Conservation (phyloP, 148 eudicot species). For the Euryodendron excelsum region DNA sequence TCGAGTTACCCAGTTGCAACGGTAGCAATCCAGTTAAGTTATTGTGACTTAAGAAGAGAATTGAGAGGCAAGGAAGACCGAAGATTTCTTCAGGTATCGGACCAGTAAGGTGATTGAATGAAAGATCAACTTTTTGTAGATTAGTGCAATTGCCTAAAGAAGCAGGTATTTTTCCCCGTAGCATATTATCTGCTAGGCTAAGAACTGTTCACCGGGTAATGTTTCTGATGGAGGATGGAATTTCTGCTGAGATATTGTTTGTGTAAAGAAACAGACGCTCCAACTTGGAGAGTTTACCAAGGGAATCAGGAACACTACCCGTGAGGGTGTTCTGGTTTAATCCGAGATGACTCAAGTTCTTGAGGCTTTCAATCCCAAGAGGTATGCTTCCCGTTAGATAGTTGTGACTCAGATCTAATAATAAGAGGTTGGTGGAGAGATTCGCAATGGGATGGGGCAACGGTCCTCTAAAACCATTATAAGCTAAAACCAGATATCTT, state of each 20-base stretch:
- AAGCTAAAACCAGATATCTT: neutral
- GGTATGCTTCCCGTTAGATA: constrained; percentile 12
- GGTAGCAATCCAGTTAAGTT: constrained; percentile 8
- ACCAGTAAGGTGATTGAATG: neutral
- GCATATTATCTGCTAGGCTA: neutral
- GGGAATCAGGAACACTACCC: neutral
- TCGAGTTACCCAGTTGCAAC: constrained; percentile 6
- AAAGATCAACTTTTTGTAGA: neutral
- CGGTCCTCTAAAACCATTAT: neutral
- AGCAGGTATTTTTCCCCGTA: constrained; percentile 9
- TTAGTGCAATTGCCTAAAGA: neutral
- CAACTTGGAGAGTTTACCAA: neutral
- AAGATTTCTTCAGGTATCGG: neutral
- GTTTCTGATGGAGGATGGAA: constrained; percentile 5
- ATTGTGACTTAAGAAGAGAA: neutral
- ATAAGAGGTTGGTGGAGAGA: neutral
- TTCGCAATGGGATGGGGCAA: constrained; percentile 1
- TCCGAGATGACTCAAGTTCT: neutral
- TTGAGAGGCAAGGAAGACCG: neutral
- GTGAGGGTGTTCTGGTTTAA: neutral
- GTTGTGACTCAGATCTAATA: neutral
- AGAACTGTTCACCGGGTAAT: neutral
- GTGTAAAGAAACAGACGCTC: neutral
- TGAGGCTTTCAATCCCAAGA: neutral
- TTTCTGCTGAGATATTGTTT: neutral